Evolutionary conservation across 305 asterid genomes (phyloP).

Genomic region (Solanum hybrid): DNA sequence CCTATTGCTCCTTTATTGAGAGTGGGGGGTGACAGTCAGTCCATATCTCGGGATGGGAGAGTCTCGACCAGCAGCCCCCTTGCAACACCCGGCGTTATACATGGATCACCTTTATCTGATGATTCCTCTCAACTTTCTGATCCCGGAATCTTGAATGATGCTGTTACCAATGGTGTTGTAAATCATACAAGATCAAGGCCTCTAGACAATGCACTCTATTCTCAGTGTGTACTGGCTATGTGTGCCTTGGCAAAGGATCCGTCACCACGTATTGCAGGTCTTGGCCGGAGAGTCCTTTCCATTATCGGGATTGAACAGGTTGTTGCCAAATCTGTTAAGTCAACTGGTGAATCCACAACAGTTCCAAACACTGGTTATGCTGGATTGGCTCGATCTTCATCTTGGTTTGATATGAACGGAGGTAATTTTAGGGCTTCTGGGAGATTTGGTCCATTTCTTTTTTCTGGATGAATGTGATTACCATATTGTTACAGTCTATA

Average conservation of each 20-base stretch:
- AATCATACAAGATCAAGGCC: constrained; percentile 62
- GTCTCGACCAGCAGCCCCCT: constrained; percentile 87
- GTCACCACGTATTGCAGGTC: constrained; percentile 87
- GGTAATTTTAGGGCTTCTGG: constrained; percentile 32
- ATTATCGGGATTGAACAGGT: constrained; percentile 95
- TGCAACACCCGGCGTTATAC: constrained; percentile 79
- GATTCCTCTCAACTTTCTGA: constrained; percentile 94
- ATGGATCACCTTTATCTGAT: constrained; percentile 97
- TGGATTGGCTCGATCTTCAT: constrained; percentile 93
- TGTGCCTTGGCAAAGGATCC: constrained; percentile 96
- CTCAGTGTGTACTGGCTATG: constrained; percentile 78
- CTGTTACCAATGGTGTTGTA: constrained; percentile 59
- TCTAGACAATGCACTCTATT: constrained; percentile 76
- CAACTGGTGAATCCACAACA: constrained; percentile 44
- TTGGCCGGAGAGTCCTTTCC: constrained; percentile 79
- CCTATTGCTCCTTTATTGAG: constrained; percentile 58
- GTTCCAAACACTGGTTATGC: constrained; percentile 47
- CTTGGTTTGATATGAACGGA: constrained; percentile 96
- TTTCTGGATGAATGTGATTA: neutral
- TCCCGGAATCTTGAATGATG: constrained; percentile 65
- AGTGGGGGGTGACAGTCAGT: constrained; percentile 52
- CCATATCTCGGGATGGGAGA: constrained; percentile 67
- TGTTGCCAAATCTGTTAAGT: constrained; percentile 63
- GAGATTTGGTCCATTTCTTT: neutral
- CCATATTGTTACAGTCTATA: neutral